Conservation (phyloP, 306 rosid species). For the Bauhinia variegata region DNA sequence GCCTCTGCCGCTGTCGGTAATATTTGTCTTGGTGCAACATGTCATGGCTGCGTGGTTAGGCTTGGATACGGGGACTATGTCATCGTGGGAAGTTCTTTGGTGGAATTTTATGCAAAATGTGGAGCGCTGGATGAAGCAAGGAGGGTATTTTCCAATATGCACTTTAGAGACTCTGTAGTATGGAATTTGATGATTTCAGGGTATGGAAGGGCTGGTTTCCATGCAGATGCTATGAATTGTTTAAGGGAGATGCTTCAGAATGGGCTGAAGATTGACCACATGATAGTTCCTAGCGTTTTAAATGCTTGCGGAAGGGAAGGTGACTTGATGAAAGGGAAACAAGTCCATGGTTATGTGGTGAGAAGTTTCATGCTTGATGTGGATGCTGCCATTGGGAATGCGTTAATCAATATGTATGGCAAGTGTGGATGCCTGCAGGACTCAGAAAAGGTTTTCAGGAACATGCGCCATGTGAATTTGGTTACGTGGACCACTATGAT, state of each 20-base stretch:
- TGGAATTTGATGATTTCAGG: slow-evolving; percentile 78
- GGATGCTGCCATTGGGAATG: slow-evolving; percentile 61
- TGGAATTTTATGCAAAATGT: slow-evolving; percentile 60
- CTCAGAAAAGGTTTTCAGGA: slow-evolving; percentile 58
- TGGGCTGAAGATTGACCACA: slow-evolving; percentile 50
- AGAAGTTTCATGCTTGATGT: slow-evolving; percentile 42
- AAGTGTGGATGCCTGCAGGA: slow-evolving; percentile 66
- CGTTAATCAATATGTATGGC: slow-evolving; percentile 67
- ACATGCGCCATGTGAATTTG: slow-evolving; percentile 43
- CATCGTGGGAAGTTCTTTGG: slow-evolving; percentile 54
- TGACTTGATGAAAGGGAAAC: slow-evolving; percentile 66
- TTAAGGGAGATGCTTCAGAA: slow-evolving; percentile 49
- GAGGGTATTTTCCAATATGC: slow-evolving; percentile 52
- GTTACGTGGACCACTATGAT: slow-evolving; percentile 78
- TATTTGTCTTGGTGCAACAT: slow-evolving; percentile 47
- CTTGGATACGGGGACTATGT: slow-evolving; percentile 59
- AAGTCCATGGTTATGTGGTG: slow-evolving; percentile 56
- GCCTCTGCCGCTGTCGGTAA: slow-evolving; percentile 43
- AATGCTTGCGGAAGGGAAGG: slow-evolving; percentile 67
- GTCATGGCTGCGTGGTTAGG: slow-evolving; percentile 59
- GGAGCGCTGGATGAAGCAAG: slow-evolving; percentile 55
- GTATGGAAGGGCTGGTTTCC: slow-evolving; percentile 56
- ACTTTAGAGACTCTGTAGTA: slow-evolving; percentile 43
- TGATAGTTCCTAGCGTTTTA: slow-evolving; percentile 67
- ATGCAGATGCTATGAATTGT: slow-evolving; percentile 50